Percentiles rank a stretch among this genome's conserved stretches.
Conservation (phyloP, 176 grass and related monocot genomes). For the Tillandsia fasciculata region DNA sequence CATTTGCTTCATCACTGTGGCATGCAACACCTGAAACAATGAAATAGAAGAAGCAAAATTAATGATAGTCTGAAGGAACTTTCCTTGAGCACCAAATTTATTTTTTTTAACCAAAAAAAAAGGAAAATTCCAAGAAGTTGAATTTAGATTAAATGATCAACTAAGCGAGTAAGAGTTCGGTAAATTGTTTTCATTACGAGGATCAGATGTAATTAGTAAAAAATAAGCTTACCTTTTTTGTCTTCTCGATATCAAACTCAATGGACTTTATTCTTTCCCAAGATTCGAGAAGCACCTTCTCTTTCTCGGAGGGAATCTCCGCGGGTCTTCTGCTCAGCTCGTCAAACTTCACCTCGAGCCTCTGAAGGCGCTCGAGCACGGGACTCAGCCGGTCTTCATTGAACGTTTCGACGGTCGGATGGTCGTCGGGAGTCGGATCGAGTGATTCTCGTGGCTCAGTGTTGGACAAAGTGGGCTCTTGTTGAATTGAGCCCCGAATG, state of each 20-base stretch:
- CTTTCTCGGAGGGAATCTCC: constrained; percentile 64
- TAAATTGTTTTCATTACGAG: not conserved
- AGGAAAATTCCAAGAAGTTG: not conserved
- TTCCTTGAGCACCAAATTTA: too few species aligned
- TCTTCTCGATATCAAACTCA: constrained; percentile 91
- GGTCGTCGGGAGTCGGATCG: constrained; percentile 29
- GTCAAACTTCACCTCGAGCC: constrained; percentile 58
- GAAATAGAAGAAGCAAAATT: constrained; percentile 8
- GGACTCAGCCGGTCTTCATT: constrained; percentile 34
- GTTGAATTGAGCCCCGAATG: constrained; percentile 18
- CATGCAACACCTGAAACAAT: constrained; percentile 66
- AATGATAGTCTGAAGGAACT: not conserved
- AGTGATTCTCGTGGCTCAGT: constrained; percentile 12
- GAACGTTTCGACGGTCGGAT: constrained; percentile 35
- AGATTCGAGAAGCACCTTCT: constrained; percentile 74
- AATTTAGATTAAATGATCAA: too few species aligned
- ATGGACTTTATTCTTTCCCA: constrained; percentile 92
- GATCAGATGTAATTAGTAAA: constrained; percentile 1
- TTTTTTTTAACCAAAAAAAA: not conserved
- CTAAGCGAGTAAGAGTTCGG: too few species aligned
- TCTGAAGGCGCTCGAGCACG: constrained; percentile 60
- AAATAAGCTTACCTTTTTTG: constrained; percentile 58
- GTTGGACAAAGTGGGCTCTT: constrained; percentile 15
- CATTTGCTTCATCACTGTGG: constrained; percentile 79
- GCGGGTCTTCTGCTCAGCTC: constrained; percentile 50